These are phyloP conservation scores for Tylopilus sp. DNA, from an alignment of 768 basidiomycete genomes.

Conservation along the genomic window DNA sequence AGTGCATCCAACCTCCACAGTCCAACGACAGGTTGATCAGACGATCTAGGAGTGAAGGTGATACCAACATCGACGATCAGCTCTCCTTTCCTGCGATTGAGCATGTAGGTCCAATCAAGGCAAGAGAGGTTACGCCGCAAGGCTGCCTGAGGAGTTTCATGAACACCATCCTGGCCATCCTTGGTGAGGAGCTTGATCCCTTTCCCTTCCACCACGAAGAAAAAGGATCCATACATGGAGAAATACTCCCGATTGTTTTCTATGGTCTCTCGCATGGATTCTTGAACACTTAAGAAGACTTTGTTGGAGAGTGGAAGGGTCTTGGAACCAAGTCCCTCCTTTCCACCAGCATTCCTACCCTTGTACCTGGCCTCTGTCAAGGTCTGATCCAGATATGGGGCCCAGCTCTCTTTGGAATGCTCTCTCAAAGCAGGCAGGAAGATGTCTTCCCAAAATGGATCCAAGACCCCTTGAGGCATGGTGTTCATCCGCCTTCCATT, in stretches of 20 bases:
- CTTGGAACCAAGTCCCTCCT: not conserved
- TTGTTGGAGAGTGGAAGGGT: not conserved
- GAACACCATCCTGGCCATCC: not conserved
- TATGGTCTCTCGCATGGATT: not conserved
- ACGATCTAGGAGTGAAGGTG: too few relatives aligned
- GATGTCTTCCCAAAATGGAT: slow-evolving; percentile 6
- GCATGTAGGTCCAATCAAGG: slow-evolving; percentile 8
- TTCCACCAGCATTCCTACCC: not conserved
- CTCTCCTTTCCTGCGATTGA: not conserved
- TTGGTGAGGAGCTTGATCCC: slow-evolving; percentile 14
- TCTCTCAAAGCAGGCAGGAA: slow-evolving; percentile 2
- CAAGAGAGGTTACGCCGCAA: not conserved
- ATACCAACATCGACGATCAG: not conserved
- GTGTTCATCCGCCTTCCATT: not conserved
- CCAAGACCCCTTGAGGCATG: slow-evolving; percentile 2
- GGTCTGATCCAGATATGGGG: not conserved
- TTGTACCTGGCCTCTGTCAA: slow-evolving; percentile 6
- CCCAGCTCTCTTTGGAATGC: not conserved
- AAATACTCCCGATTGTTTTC: not conserved
- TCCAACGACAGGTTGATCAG: too few relatives aligned
- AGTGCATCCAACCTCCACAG: not conserved
- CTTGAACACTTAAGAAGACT: not conserved
- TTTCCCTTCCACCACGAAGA: slow-evolving; percentile 12
- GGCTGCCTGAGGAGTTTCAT: not conserved
- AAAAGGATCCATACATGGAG: slow-evolving; percentile 11